phyloP scores from a whole-genome alignment of 2,329 filamentous ascomycete species.

The Pseudogymnoascus sp. region DNA sequence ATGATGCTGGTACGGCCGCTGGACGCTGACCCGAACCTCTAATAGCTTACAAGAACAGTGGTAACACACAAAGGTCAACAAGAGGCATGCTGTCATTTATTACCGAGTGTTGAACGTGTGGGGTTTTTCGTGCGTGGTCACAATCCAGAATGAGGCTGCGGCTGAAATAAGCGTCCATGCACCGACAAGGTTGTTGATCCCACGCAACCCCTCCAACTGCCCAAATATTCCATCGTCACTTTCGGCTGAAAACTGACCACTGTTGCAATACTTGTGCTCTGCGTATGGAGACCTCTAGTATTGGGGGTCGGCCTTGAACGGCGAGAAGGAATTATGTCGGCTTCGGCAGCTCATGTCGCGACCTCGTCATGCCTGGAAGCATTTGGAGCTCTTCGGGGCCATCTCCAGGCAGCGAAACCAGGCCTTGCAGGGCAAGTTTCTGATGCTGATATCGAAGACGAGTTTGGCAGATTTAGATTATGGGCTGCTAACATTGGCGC shows the following conservation, averaged over 20 bases:
- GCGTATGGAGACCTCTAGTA: not conserved
- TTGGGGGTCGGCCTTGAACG: not conserved
- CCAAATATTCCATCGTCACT: not conserved
- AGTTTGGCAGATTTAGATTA: slow-evolving; percentile 9
- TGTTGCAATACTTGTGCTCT: not conserved
- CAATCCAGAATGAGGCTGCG: not conserved
- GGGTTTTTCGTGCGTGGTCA: not conserved
- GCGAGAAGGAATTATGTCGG: not conserved
- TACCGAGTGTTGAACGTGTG: not conserved
- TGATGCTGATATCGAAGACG: slow-evolving; percentile 8
- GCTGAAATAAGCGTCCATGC: slow-evolving; percentile 3
- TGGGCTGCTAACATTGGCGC: slow-evolving; percentile 9
- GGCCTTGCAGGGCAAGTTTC: not conserved
- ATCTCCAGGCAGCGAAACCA: not conserved
- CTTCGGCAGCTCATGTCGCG: not conserved
- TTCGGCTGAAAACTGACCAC: not conserved
- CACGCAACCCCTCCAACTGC: not conserved
- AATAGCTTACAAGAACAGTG: not conserved
- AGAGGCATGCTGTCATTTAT: not conserved
- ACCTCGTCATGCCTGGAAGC: not conserved
- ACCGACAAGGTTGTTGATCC: not conserved
- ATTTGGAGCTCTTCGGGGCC: not conserved
- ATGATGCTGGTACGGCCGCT: not conserved
- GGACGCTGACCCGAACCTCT: not conserved
- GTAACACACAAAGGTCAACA: not conserved